A percentile compares a stretch with the other conserved stretches of the same genome.
Evolutionary conservation across 2,329 filamentous ascomycete genomes (phyloP).

Genomic region (Aspergillus spinulosporus): DNA sequence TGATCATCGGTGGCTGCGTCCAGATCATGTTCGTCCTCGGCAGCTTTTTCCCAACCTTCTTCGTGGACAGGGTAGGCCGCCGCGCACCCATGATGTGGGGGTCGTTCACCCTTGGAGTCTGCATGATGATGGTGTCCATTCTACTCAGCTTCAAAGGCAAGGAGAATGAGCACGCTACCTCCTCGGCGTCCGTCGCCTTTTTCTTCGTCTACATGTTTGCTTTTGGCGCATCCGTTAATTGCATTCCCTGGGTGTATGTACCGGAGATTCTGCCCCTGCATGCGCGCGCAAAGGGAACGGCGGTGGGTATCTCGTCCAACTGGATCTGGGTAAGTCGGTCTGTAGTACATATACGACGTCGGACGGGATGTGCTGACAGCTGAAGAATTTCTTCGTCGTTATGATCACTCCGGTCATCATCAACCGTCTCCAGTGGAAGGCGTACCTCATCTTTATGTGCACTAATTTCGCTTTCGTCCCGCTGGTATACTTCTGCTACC

Average conservation of each 20-base stretch:
- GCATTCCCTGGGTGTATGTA: slow-evolving; percentile 53
- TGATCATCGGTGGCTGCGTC: slow-evolving; percentile 29
- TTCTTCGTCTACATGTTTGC: slow-evolving; percentile 50
- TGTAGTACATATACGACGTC: background rate
- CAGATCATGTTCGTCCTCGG: slow-evolving; percentile 36
- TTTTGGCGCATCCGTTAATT: slow-evolving; percentile 48
- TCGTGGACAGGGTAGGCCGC: slow-evolving; percentile 45
- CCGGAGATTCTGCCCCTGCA: slow-evolving; percentile 54
- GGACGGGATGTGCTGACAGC: slow-evolving; percentile 3
- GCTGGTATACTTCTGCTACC: slow-evolving; percentile 48
- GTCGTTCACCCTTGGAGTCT: slow-evolving; percentile 36
- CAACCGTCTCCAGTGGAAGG: slow-evolving; percentile 37
- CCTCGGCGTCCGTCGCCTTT: slow-evolving; percentile 50
- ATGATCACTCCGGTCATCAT: slow-evolving; percentile 39
- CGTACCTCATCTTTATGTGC: slow-evolving; percentile 40
- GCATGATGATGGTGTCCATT: slow-evolving; percentile 39
- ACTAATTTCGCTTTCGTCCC: slow-evolving; percentile 37
- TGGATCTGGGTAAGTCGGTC: slow-evolving; percentile 43
- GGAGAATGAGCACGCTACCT: slow-evolving; percentile 37
- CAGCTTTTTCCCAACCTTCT: slow-evolving; percentile 48
- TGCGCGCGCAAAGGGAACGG: slow-evolving; percentile 52
- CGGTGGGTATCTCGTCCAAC: slow-evolving; percentile 41
- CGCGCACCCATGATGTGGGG: slow-evolving; percentile 39
- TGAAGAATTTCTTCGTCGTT: slow-evolving; percentile 47
- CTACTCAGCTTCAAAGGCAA: slow-evolving; percentile 45